These are phyloP conservation scores for Sporothrix inflata DNA, from an alignment of 2,329 filamentous ascomycete genomes.

Conservation along the genomic window DNA sequence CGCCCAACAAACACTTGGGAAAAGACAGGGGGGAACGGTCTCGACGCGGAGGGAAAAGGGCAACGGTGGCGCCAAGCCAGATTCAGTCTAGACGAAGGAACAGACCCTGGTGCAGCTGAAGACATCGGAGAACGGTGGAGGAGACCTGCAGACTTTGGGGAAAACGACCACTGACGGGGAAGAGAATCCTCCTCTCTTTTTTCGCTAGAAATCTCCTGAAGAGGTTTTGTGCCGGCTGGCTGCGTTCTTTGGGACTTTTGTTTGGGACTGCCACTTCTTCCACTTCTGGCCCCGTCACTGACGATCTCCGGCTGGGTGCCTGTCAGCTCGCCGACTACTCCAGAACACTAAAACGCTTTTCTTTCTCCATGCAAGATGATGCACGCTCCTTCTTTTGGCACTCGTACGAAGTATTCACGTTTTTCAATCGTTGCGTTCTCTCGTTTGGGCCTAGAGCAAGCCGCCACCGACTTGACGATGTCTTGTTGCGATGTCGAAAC, in stretches of 20 bases:
- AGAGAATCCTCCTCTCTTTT: not conserved
- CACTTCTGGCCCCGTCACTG: not conserved
- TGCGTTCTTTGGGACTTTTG: not conserved
- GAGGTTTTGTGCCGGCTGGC: not conserved
- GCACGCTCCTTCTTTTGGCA: conserved; percentile 12
- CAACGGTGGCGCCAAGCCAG: conserved; percentile 15
- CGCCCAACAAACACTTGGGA: conserved; percentile 10
- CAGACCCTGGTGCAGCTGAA: conserved; percentile 23
- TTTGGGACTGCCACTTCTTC: not conserved
- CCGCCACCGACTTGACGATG: not conserved
- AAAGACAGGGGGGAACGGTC: not conserved
- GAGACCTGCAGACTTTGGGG: not conserved
- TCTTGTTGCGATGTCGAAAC: not conserved
- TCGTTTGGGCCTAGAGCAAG: not conserved
- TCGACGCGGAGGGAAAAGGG: not conserved
- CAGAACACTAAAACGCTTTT: not conserved
- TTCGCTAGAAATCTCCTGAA: conserved; percentile 16
- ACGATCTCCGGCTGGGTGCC: conserved; percentile 6
- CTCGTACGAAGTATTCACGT: not conserved
- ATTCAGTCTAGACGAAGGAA: conserved; percentile 6
- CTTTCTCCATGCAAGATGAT: conserved; percentile 17
- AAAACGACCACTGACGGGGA: not conserved
- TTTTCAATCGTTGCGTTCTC: not conserved
- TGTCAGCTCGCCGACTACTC: conserved; percentile 16
- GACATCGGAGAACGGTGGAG: not conserved